Base-by-base conservation (phyloP, 352 stramenopile genomes). In the Phytophthora sp. region DNA sequence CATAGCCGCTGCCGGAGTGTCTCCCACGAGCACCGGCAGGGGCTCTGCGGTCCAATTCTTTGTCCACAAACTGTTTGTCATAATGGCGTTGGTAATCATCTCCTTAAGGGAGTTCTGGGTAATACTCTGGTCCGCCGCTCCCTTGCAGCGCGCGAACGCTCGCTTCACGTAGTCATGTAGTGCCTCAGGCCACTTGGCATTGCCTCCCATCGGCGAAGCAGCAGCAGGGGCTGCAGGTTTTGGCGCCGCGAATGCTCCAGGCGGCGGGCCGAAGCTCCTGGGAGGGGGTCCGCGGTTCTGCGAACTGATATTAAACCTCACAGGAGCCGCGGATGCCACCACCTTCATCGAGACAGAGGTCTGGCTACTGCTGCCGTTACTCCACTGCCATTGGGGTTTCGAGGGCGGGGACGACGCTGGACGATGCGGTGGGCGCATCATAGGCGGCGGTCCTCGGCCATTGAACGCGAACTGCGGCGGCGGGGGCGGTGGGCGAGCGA, bases 81-180 rank as follows among this genome's bases (percentile, higher is more conserved):
- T 93, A 41, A 95, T 93, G 42, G 89, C 86, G 44, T 88, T 89
- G 4, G 86, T 92, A 57, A 96, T 94, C 42, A 88, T 59, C 36
- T 91, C 82, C 53, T 95, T 96, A 13, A 96, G 73, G 0, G 77
- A 67, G 41, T 90, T 87, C 58, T 96, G 87, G 9, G 86, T 93
- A 38, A 94, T 70, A 30, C 70, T 61, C 58, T 96, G 88, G 64
- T 96, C 87, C 2, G 82, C 69, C 15, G 82, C 77, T 30, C 80
- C 86, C 31, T 90, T 91, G 56, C 87, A 95, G 15, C 84, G 79
- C 13, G 77, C 80, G 58, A 96, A 96, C 23, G 87, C 88, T 2
- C 85, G 80, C 69, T 95, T 93, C 42, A 96, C 88, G 46, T 96
- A 96, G 44, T 94, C 74, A 21, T 96, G 86, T 2, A 96, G 73